phyloP scores from a whole-genome alignment of 371 early-diverging fungal species.

The Batkoa obscura region DNA sequence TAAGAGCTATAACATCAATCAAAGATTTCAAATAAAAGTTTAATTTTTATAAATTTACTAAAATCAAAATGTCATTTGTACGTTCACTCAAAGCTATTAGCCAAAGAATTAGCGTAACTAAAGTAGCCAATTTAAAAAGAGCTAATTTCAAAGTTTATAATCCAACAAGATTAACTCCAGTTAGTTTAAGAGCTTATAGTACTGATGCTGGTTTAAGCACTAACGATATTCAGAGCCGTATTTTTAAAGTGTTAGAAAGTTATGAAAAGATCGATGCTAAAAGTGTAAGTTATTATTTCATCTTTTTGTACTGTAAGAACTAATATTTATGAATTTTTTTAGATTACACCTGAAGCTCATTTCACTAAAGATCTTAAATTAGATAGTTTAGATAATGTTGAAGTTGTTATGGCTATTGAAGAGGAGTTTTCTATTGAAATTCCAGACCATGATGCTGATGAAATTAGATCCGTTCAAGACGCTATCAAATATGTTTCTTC shows the following conservation, averaged over 20 bases:
- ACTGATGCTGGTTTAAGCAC: slow-evolving; percentile 30
- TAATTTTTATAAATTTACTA: too few species aligned
- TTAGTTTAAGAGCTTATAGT: too few species aligned
- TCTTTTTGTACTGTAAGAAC: background rate
- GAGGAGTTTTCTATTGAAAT: slow-evolving; percentile 97
- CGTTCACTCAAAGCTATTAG: too few species aligned
- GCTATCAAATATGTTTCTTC: slow-evolving; percentile 72
- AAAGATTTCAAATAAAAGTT: too few species aligned
- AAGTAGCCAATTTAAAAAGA: too few species aligned
- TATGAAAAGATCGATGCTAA: slow-evolving; percentile 83
- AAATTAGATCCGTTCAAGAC: slow-evolving; percentile 68
- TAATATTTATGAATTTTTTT: slow-evolving; percentile 1
- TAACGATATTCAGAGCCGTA: slow-evolving; percentile 52
- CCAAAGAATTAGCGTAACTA: too few species aligned
- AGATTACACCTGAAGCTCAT: slow-evolving; percentile 69
- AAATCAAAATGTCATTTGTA: too few species aligned
- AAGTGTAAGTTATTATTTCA: slow-evolving; percentile 42
- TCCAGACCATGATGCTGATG: slow-evolving; percentile 91
- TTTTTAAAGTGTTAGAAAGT: slow-evolving; percentile 67
- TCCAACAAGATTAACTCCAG: too few species aligned
- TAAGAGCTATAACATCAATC: too few species aligned
- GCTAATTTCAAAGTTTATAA: too few species aligned
- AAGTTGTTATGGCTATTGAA: slow-evolving; percentile 96
- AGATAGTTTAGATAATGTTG: slow-evolving; percentile 90
- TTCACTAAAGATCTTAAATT: slow-evolving; percentile 87